phyloP scores from a whole-genome alignment of 1,284 basidiomycete genomes.

The Anthracocystis setariae region DNA sequence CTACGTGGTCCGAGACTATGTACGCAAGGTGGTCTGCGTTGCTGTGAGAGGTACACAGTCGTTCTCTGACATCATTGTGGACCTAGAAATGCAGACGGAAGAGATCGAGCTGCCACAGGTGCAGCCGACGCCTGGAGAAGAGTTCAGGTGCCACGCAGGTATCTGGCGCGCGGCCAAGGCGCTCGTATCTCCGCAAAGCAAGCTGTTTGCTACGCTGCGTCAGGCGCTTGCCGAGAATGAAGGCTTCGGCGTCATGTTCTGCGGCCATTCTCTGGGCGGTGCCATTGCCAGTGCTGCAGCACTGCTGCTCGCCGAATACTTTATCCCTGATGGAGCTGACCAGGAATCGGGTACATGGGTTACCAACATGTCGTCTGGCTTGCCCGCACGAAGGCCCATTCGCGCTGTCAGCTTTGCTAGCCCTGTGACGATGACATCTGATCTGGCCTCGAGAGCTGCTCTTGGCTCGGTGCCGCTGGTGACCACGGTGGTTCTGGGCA shows the following conservation, averaged over 20 bases:
- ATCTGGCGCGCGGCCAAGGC: constrained; percentile 63
- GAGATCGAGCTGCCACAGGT: constrained; percentile 59
- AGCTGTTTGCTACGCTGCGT: constrained; percentile 54
- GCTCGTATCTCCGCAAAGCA: constrained; percentile 56
- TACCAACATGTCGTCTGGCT: constrained; percentile 51
- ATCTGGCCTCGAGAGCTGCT: constrained; percentile 52
- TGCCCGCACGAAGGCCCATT: constrained; percentile 59
- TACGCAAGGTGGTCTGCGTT: constrained; percentile 63
- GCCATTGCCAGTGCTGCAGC: constrained; percentile 64
- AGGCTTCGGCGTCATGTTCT: constrained; percentile 63
- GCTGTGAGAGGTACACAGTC: constrained; percentile 65
- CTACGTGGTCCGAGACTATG: constrained; percentile 63
- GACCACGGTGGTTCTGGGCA: constrained; percentile 57
- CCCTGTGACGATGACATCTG: constrained; percentile 61
- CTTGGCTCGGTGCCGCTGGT: constrained; percentile 61
- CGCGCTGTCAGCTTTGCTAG: constrained; percentile 65
- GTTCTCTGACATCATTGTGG: constrained; percentile 66
- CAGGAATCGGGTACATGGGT: constrained; percentile 55
- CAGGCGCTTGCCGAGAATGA: constrained; percentile 57
- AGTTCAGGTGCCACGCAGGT: constrained; percentile 62
- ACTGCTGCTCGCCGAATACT: constrained; percentile 62
- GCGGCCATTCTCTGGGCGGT: constrained; percentile 64
- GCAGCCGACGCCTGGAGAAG: constrained; percentile 42
- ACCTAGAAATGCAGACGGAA: constrained; percentile 62
- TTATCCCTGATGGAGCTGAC: constrained; percentile 39